These are phyloP conservation scores for Globisporangium nunn DNA, from an alignment of 352 stramenopile species.

Conservation along the genomic window DNA sequence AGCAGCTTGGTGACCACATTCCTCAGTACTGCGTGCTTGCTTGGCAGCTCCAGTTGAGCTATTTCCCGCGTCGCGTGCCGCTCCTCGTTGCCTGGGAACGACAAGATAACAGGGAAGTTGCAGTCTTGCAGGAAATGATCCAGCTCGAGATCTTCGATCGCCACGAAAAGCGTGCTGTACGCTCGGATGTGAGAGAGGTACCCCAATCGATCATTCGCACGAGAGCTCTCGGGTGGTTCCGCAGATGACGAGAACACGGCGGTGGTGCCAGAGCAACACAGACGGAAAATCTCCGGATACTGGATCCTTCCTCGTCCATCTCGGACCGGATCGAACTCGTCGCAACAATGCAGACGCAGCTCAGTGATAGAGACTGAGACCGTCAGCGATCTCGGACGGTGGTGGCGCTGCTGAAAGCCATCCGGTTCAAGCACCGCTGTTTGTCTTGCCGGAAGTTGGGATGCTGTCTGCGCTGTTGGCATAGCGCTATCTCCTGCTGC, in stretches of 20 bases:
- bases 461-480: background rate
- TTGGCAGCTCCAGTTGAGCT: conserved; percentile 25
- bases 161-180: conserved; percentile 51
- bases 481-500: background rate
- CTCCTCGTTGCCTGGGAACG: conserved; percentile 21
- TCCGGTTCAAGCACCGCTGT: background rate
- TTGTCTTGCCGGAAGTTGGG: conserved; percentile 4
- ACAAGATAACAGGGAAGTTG: conserved; percentile 70
- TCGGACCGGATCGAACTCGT: conserved; percentile 43
- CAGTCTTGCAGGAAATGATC: conserved; percentile 67
- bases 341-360: conserved; percentile 52
- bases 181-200: conserved; percentile 62
- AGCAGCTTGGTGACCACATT: conserved; percentile 27
- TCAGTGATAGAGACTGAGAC: conserved; percentile 32
- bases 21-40: conserved; percentile 31
- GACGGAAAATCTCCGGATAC: conserved; percentile 56
- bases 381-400: conserved; percentile 21
- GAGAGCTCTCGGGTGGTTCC: conserved; percentile 40
- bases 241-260: conserved; percentile 42
- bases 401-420: background rate
- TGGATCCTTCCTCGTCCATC: conserved; percentile 26
- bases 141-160: conserved; percentile 42
- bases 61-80: conserved; percentile 18
- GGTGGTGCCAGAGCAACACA: conserved; percentile 24
- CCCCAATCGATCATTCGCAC: conserved; percentile 38